Evolutionary conservation across 176 grass and related monocot species (phyloP), one percentile per base, ranked within the genome.

Genomic region (Triticum urartu): DNA sequence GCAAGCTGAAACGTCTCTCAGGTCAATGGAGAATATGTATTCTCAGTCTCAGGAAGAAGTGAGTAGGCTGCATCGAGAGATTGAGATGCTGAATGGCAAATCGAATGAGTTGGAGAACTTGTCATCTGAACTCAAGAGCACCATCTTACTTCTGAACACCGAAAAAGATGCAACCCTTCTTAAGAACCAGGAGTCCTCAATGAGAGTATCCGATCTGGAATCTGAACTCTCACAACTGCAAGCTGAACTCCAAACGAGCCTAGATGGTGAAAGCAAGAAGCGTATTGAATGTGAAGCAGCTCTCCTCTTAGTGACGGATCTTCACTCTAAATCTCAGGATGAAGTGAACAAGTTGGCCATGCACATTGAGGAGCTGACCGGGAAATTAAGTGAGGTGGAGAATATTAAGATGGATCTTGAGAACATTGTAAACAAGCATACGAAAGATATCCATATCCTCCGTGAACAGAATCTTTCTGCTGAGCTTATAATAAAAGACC

Each of bases 81-180:
- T 92, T 62, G 90, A 91, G 83, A 94, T 76, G 48, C 78, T 90
- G 85, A 92, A 89, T 88, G 82, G 8, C 28, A 91, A 85, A 58
- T 34, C 81, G 32, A 81, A 88, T 88, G 86, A 91, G 61, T 84
- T 88, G 71, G 90, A 85, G 77, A 81, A 78, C 24, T 64, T 77
- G 71, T 85, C 86, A 30, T 81, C 39, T 20, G 86, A 91, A 25
- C 78, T 88, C 69, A 81, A 78, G 40, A 85, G 60, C 72, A 85
- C 71, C 24, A 81, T 91, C 40, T 42, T 88, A 69, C 71, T 91
- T 78, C 72, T 88, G 21, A 85, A 85, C 17, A 13, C 52, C 0
- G 90, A 91, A 79, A 91, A 85, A 81, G 86, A 88, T 71, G 78
- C 82, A 71, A 58, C 52, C 40, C 17, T 85, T 85, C 52, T 85